Conservation (phyloP, 345 rosid species). For the Gossypium australe region DNA sequence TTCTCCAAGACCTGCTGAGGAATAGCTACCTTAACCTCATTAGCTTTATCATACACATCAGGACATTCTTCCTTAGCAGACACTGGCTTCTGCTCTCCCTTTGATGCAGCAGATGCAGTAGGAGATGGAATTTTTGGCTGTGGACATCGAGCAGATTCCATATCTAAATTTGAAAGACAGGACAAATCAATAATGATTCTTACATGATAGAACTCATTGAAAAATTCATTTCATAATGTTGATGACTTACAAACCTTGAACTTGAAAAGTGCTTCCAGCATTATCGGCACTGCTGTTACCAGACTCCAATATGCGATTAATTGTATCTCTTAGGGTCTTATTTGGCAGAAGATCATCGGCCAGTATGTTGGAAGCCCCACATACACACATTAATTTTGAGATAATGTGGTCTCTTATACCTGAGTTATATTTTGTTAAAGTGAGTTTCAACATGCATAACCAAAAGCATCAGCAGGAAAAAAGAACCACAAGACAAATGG, state of each 20-base stretch:
- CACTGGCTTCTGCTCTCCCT: constrained; percentile 46
- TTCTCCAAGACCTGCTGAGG: constrained; percentile 36
- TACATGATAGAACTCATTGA: constrained; percentile 15
- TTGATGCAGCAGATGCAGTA: constrained; percentile 65
- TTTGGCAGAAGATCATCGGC: constrained; percentile 98
- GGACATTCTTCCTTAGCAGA: constrained; percentile 37
- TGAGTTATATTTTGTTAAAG: constrained; percentile 25
- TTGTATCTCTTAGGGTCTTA: constrained; percentile 90
- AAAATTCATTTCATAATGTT: not conserved
- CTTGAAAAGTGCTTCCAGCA: constrained; percentile 72
- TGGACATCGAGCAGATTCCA: constrained; percentile 71
- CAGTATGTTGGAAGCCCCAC: constrained; percentile 74
- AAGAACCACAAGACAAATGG: not conserved
- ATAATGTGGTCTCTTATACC: constrained; percentile 88
- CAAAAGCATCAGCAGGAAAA: not conserved
- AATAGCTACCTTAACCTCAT: constrained; percentile 41
- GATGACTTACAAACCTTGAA: constrained; percentile 61
- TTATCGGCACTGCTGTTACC: constrained; percentile 86
- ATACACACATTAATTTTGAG: constrained; percentile 69
- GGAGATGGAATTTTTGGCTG: constrained; percentile 75
- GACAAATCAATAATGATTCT: constrained; percentile 9
- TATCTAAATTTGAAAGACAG: constrained; percentile 38
- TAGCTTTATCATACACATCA: constrained; percentile 27
- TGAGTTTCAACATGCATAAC: constrained; percentile 5
- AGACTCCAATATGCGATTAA: constrained; percentile 86